Conservation (phyloP, 257 asterid species). For the Ocimum tenuiflorum region DNA sequence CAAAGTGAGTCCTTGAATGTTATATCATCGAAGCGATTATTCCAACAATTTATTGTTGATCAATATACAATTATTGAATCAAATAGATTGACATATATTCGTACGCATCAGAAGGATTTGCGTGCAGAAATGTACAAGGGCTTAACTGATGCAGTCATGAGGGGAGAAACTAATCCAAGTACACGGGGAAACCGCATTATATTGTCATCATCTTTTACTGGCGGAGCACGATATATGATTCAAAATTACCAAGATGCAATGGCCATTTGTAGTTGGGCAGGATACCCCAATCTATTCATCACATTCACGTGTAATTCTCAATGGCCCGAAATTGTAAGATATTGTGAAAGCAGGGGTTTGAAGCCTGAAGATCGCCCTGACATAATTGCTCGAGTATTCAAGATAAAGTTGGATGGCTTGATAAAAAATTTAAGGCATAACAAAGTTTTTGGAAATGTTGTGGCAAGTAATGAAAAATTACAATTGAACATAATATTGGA, state of each 20-base stretch:
- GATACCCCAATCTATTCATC: neutral
- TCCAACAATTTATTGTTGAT: neutral
- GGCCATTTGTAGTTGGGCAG: neutral
- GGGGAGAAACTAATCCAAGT: neutral
- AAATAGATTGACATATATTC: neutral
- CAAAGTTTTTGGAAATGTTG: neutral
- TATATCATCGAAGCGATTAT: neutral
- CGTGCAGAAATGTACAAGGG: neutral
- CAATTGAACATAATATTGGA: too few species aligned
- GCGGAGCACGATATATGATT: neutral
- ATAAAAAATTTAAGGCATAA: too few species aligned
- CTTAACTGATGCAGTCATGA: neutral
- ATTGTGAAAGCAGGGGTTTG: neutral
- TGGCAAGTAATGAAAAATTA: neutral
- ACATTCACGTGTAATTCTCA: neutral
- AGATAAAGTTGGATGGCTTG: neutral
- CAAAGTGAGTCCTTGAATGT: neutral
- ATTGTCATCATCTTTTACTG: neutral
- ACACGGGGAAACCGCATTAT: neutral
- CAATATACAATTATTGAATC: neutral
- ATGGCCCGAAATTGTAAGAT: neutral
- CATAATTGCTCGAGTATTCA: neutral
- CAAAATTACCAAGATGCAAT: neutral
- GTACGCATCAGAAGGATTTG: neutral
- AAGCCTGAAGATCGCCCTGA: neutral